These are phyloP conservation scores for Teratosphaeria nubilosa DNA, from an alignment of 2,329 filamentous ascomycete genomes.

Conservation along the genomic window DNA sequence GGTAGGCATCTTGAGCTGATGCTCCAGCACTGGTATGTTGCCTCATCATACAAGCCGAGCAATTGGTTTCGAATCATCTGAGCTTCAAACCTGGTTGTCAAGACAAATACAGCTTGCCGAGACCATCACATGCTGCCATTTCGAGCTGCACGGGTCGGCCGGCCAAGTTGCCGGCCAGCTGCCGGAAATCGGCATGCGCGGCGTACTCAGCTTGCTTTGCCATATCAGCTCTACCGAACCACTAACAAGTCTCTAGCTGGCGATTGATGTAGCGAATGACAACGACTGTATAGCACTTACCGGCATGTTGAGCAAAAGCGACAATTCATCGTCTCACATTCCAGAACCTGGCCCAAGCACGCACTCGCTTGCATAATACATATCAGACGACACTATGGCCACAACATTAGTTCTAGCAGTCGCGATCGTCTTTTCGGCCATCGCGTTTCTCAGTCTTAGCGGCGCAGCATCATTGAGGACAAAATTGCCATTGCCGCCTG, in stretches of 20 bases:
- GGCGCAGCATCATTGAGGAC: background rate
- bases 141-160: background rate
- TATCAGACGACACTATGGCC: background rate
- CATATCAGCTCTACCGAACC: background rate
- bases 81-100: background rate
- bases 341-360: background rate
- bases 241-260: background rate
- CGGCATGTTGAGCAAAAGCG: background rate
- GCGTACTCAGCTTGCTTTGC: background rate
- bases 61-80: background rate
- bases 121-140: background rate
- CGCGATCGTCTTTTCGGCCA: background rate
- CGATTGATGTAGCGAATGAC: background rate
- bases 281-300: background rate
- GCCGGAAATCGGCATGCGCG: background rate
- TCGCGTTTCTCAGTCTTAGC: background rate
- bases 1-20: conserved; percentile 3
- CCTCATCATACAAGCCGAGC: background rate
- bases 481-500: conserved; percentile 13
- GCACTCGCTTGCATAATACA: background rate
- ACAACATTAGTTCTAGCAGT: background rate
- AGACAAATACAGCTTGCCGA: background rate
- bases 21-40: background rate
- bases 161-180: background rate
- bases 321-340: background rate